Percentiles rank a stretch among this genome's conserved stretches.
These are phyloP conservation scores for Amanita polypyramis DNA, from an alignment of 768 basidiomycete genomes.

Conservation along the genomic window DNA sequence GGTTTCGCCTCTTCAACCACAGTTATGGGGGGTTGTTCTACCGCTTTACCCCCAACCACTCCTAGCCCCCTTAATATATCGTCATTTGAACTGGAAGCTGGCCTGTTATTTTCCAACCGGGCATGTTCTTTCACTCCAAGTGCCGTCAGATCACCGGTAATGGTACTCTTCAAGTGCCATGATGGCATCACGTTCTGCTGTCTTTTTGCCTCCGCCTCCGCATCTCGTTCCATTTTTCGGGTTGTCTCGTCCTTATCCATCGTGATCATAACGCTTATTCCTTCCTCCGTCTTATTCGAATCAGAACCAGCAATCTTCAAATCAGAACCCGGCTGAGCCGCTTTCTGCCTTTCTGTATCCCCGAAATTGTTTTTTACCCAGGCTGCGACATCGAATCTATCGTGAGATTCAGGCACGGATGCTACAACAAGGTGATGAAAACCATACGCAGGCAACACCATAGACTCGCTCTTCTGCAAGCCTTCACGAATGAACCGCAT, in stretches of 20 bases:
- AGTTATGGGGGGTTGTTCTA: slow-evolving; percentile 9
- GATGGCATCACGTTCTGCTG: slow-evolving; percentile 87
- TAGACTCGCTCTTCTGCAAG: slow-evolving; percentile 79
- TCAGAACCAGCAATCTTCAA: slow-evolving; percentile 70
- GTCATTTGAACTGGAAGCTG: slow-evolving; percentile 44
- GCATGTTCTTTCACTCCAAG: slow-evolving; percentile 69
- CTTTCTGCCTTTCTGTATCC: slow-evolving; percentile 52
- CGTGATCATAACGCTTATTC: slow-evolving; percentile 77
- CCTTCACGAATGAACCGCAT: slow-evolving; percentile 84
- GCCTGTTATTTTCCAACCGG: slow-evolving; percentile 29
- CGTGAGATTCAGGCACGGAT: slow-evolving; percentile 1
- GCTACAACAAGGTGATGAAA: neutral
- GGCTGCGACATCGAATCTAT: slow-evolving; percentile 69
- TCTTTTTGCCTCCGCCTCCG: slow-evolving; percentile 74
- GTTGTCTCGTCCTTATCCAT: slow-evolving; percentile 83
- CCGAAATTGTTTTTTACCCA: slow-evolving; percentile 72
- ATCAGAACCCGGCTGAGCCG: slow-evolving; percentile 38
- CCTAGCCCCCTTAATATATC: slow-evolving; percentile 65
- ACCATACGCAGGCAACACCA: slow-evolving; percentile 72
- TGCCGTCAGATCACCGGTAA: slow-evolving; percentile 85
- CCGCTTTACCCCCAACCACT: slow-evolving; percentile 31
- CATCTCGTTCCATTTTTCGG: slow-evolving; percentile 61
- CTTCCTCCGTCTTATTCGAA: slow-evolving; percentile 56
- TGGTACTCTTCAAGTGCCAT: slow-evolving; percentile 95
- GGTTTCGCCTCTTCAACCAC: slow-evolving; percentile 28